Percentiles rank a stretch among this genome's conserved stretches.
Conservation (phyloP, 164 flowering plant genomes). For the Umbilicus rupestris region DNA sequence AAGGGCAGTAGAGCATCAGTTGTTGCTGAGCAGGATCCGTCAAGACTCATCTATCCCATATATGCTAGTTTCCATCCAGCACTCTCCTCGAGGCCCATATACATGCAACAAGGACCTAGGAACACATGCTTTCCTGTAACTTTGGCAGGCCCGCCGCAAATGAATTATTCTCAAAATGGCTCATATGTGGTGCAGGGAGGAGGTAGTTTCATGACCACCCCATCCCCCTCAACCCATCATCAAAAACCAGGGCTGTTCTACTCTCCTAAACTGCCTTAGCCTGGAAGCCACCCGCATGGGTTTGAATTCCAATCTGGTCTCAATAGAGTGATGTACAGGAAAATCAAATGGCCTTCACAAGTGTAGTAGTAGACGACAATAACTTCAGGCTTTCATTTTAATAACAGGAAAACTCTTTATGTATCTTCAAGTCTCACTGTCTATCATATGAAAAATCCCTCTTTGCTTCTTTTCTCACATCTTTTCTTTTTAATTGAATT, state of each 20-base stretch:
- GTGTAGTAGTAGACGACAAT: too few species aligned
- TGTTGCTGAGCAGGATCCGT: not conserved
- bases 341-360: too few species aligned
- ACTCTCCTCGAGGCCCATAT: not conserved
- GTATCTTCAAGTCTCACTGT: too few species aligned
- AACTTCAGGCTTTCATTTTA: too few species aligned
- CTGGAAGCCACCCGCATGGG: too few species aligned
- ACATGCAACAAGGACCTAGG: not conserved
- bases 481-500: too few species aligned
- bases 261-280: conserved; percentile 27
- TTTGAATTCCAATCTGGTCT: too few species aligned
- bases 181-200: conserved; percentile 3
- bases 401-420: too few species aligned
- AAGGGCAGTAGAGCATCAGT: not conserved
- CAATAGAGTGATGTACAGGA: too few species aligned
- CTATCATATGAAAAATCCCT: too few species aligned
- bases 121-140: not conserved
- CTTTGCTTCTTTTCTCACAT: too few species aligned
- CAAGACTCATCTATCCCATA: not conserved
- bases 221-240: conserved; percentile 24
- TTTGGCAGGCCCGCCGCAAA: not conserved
- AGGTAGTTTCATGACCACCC: conserved; percentile 19
- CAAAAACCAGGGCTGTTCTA: conserved; percentile 23
- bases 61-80: not conserved
- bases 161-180: not conserved